Conservation (phyloP, 495 filamentous ascomycete genomes). For the Copromyces sp. region DNA sequence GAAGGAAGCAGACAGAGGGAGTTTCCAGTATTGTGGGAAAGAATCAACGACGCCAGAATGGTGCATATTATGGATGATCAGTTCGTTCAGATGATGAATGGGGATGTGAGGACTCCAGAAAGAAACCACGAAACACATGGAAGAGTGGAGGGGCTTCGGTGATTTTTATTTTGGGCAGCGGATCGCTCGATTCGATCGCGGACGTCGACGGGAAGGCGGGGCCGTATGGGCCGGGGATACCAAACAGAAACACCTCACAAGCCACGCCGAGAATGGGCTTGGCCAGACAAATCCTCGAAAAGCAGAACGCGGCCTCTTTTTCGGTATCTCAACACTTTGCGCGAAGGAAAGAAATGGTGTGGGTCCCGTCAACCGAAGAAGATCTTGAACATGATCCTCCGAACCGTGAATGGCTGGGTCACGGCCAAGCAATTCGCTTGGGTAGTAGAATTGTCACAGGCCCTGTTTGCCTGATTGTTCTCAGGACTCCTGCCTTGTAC, state of each 20-base stretch:
- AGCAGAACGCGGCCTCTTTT: neutral
- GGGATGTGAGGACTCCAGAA: conserved; percentile 1
- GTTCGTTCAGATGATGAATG: neutral
- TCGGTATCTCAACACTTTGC: neutral
- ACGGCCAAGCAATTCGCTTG: neutral
- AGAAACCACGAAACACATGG: conserved; percentile 10
- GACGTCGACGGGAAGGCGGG: conserved; percentile 6
- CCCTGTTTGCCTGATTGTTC: neutral
- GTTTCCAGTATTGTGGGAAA: neutral
- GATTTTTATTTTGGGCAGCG: conserved; percentile 5
- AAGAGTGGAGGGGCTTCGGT: conserved; percentile 11
- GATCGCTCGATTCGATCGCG: conserved; percentile 10
- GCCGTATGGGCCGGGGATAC: neutral
- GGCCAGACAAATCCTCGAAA: neutral
- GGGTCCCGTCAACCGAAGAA: neutral
- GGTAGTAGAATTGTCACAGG: neutral
- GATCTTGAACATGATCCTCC: neutral
- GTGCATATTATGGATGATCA: neutral
- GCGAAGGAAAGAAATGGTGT: neutral
- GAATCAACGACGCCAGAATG: neutral
- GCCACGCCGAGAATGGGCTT: neutral
- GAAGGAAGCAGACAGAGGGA: neutral
- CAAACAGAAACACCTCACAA: neutral
- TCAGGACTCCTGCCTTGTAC: neutral
- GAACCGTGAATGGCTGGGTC: neutral